A percentile compares a stretch with the other conserved stretches of the same genome.
Evolutionary conservation across 2,329 filamentous ascomycete species (phyloP).

Genomic region (Tolypocladium nubicola): DNA sequence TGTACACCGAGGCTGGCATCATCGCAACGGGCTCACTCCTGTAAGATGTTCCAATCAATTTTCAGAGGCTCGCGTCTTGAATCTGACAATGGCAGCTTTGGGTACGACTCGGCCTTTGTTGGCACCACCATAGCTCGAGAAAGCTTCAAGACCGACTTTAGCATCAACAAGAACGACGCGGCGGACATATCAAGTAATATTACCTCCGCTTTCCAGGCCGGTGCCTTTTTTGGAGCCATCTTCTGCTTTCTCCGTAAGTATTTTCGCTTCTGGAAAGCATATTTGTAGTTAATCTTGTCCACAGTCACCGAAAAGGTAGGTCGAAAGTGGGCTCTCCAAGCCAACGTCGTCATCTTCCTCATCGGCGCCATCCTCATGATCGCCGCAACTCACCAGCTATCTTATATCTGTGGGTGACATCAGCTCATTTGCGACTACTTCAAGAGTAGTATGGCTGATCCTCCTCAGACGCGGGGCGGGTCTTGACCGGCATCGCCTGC

Average conservation of each 20-base stretch:
- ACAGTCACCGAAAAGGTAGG: constrained; percentile 36
- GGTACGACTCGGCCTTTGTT: constrained; percentile 43
- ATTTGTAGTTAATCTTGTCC: no score
- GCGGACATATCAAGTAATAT: constrained; percentile 29
- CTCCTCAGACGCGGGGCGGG: constrained; percentile 35
- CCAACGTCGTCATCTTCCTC: constrained; percentile 30
- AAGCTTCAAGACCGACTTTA: constrained; percentile 33
- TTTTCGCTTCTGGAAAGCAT: not conserved
- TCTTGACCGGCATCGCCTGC: constrained; percentile 45
- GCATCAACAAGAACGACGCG: constrained; percentile 16
- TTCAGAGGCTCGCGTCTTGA: not conserved
- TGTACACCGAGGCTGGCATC: constrained; percentile 36
- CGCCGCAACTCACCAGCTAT: constrained; percentile 27
- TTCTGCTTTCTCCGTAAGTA: constrained; percentile 28
- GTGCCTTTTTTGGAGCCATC: constrained; percentile 42
- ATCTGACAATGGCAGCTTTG: constrained; percentile 24
- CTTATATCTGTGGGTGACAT: constrained; percentile 26
- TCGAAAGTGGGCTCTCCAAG: constrained; percentile 37
- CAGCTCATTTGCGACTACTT: rapidly evolving
- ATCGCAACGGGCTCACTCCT: constrained; percentile 36
- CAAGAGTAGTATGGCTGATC: constrained; percentile 19
- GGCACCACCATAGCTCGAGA: constrained; percentile 40
- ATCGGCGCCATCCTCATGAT: constrained; percentile 33
- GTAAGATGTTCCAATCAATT: constrained; percentile 7
- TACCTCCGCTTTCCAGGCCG: constrained; percentile 36